These are phyloP conservation scores for Canna indica DNA, from an alignment of 176 grass and related monocot genomes.

Conservation along the genomic window DNA sequence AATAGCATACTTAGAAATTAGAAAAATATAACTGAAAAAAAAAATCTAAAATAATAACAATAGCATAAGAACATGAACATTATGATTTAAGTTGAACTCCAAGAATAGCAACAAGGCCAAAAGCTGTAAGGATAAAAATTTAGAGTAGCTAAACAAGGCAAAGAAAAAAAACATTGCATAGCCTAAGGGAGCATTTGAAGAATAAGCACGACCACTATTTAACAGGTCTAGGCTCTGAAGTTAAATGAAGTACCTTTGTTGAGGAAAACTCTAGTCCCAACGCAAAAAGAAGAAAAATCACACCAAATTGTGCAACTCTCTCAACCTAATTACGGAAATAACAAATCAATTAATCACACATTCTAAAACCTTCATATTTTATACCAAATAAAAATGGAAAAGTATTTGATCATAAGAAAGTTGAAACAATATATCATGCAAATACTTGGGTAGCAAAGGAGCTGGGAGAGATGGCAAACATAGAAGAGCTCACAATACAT, in stretches of 20 bases:
- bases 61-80: slow-evolving; percentile 87
- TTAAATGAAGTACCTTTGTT: slow-evolving; percentile 55
- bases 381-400: background rate
- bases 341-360: background rate
- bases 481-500: too few relatives aligned
- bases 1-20: background rate
- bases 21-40: background rate
- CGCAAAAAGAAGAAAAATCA: slow-evolving; percentile 98
- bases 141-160: slow-evolving; percentile 15
- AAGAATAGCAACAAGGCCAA: slow-evolving; percentile 80
- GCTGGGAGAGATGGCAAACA: background rate
- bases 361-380: background rate
- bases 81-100: slow-evolving; percentile 89
- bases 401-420: background rate
- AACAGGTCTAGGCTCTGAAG: background rate
- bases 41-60: background rate
- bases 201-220: too few relatives aligned
- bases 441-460: background rate
- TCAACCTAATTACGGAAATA: slow-evolving; percentile 59
- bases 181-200: background rate
- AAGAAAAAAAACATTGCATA: background rate
- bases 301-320: slow-evolving; percentile 98
- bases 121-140: slow-evolving; percentile 50
- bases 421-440: background rate
- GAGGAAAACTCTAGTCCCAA: slow-evolving; percentile 95